Evolutionary conservation across 495 filamentous ascomycete genomes (phyloP).

Genomic region (Penicillium atrosanguineum): DNA sequence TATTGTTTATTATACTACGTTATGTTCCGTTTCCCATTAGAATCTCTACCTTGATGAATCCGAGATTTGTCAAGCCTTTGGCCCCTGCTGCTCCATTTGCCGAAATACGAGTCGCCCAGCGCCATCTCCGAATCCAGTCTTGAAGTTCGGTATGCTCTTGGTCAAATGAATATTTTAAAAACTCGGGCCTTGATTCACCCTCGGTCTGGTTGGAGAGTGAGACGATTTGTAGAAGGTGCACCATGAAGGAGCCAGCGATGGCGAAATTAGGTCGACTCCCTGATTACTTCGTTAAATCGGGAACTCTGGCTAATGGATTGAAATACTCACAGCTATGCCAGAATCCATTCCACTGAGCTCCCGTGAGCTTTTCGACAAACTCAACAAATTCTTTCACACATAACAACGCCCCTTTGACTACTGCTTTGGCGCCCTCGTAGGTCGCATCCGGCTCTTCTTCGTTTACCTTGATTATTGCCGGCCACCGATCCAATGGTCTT

Average conservation of each 20-base stretch:
- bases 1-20: not conserved
- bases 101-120: conserved; percentile 5
- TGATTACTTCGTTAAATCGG: not conserved
- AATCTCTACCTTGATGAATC: conserved; percentile 2
- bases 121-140: conserved; percentile 5
- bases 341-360: conserved; percentile 4
- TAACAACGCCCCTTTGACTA: conserved; percentile 2
- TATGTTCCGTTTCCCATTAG: conserved; percentile 1
- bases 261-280: conserved; percentile 8
- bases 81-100: conserved; percentile 3
- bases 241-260: conserved; percentile 7
- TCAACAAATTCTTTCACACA: conserved; percentile 9
- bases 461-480: not conserved
- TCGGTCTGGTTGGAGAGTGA: not conserved
- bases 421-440: not conserved
- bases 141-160: conserved; percentile 2
- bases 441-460: not conserved
- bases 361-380: conserved; percentile 1
- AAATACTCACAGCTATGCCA: conserved; percentile 8
- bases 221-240: not conserved
- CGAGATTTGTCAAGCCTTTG: conserved; percentile 3
- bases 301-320: no score
- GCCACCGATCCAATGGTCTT: conserved; percentile 1
- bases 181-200: no score
- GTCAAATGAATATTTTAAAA: not conserved